These are phyloP conservation scores for Lichina pygmaea DNA, from an alignment of 495 filamentous ascomycete genomes.

Conservation along the genomic window DNA sequence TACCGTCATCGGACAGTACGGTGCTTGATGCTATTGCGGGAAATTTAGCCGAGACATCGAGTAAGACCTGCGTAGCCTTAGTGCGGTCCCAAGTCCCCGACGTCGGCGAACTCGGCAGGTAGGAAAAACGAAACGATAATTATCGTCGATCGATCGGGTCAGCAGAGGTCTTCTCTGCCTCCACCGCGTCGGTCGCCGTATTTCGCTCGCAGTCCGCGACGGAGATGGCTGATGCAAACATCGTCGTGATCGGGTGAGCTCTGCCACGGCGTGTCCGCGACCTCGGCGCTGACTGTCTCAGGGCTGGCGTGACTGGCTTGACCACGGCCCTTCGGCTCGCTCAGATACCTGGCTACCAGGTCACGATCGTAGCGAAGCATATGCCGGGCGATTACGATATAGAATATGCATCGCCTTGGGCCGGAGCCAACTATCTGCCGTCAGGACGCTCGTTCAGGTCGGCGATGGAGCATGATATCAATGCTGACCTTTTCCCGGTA, in stretches of 20 bases:
- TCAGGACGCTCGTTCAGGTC: slow-evolving; percentile 14
- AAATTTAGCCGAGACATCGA: too few relatives aligned
- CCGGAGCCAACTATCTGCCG: slow-evolving; percentile 82
- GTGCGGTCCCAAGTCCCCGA: too few relatives aligned
- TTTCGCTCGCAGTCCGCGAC: background rate
- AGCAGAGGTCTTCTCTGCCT: background rate
- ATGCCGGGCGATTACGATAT: slow-evolving; percentile 98
- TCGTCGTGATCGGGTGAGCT: slow-evolving; percentile 3
- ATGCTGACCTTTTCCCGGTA: background rate
- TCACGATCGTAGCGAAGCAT: slow-evolving; percentile 79
- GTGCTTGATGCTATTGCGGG: too few relatives aligned
- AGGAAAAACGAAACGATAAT: too few relatives aligned
- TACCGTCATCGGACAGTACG: too few relatives aligned
- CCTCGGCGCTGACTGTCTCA: slow-evolving; percentile 10
- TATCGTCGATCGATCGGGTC: too few relatives aligned
- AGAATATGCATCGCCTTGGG: slow-evolving; percentile 89
- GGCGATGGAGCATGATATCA: background rate
- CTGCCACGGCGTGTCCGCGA: background rate
- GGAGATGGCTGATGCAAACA: slow-evolving; percentile 10
- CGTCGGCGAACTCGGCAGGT: too few relatives aligned
- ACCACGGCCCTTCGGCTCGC: slow-evolving; percentile 76
- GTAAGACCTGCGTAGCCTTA: too few relatives aligned
- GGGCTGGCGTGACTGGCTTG: slow-evolving; percentile 74
- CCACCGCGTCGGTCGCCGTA: background rate
- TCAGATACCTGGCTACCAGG: slow-evolving; percentile 31